Percentiles rank a stretch among this genome's conserved stretches.
Conservation (phyloP, 306 rosid genomes). For the Comarum palustre region DNA sequence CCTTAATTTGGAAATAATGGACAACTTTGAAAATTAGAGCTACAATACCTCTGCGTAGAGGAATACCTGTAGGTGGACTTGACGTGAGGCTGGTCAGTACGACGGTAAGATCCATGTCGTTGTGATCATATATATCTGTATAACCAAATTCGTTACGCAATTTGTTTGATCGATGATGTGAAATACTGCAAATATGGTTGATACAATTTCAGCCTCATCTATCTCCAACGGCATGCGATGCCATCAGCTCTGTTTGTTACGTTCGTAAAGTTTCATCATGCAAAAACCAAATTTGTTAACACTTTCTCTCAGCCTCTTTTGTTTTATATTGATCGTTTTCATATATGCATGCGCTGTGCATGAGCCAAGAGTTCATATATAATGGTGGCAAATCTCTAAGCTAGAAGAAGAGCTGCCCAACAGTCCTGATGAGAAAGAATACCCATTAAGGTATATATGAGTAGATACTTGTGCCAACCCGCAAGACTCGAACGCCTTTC, state of each 20-base stretch:
- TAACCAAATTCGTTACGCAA: conserved; percentile 19
- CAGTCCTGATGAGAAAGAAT: background rate
- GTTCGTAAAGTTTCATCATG: background rate
- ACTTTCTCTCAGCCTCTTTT: background rate
- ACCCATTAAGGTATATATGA: background rate
- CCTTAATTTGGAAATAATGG: too few relatives aligned
- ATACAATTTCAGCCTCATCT: background rate
- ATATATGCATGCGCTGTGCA: background rate
- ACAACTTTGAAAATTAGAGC: too few relatives aligned
- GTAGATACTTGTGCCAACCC: conserved; percentile 17
- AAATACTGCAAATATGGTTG: conserved; percentile 7
- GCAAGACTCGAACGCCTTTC: conserved; percentile 2
- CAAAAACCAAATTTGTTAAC: background rate
- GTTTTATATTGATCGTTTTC: conserved; percentile 9
- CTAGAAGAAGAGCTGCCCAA: background rate
- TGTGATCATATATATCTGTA: background rate
- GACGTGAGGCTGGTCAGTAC: background rate
- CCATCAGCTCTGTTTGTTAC: background rate
- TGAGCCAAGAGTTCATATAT: background rate
- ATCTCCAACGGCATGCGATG: background rate
- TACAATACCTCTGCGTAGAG: too few relatives aligned
- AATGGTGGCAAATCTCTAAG: background rate
- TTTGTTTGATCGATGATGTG: background rate
- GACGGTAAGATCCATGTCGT: background rate
- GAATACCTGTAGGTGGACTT: background rate